Conservation (phyloP, 257 asterid species). For the Solanum sparsipilum region DNA sequence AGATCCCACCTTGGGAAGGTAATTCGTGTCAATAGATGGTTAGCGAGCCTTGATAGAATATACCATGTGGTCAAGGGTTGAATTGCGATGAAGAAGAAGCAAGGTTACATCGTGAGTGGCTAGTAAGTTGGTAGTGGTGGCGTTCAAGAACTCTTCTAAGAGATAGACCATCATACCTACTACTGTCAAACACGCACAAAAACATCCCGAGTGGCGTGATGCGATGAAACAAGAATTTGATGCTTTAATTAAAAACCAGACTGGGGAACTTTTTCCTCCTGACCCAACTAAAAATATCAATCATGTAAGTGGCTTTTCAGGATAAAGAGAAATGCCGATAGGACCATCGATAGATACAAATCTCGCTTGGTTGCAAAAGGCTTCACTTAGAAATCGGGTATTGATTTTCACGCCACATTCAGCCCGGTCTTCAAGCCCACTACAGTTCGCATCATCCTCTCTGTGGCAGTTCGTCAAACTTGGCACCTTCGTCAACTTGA, state of each 20-base stretch:
- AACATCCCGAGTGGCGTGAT: neutral
- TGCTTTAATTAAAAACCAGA: neutral
- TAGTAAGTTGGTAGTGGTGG: too few species aligned
- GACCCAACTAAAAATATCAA: neutral
- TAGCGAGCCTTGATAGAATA: too few species aligned
- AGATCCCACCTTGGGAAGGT: too few species aligned
- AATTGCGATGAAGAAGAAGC: too few species aligned
- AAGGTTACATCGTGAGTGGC: too few species aligned
- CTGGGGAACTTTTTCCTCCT: neutral
- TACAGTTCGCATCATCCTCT: neutral
- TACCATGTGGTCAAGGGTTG: too few species aligned
- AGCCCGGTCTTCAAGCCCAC: neutral
- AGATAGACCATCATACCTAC: neutral
- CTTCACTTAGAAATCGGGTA: neutral
- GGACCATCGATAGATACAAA: neutral
- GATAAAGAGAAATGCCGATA: neutral
- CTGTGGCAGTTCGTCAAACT: too few species aligned
- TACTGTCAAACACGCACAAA: neutral
- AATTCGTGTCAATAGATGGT: too few species aligned
- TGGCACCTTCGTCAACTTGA: neutral
- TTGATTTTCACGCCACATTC: neutral
- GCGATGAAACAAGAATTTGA: neutral
- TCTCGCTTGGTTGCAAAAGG: neutral
- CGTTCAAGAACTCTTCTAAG: too few species aligned
- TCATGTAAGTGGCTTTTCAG: too few species aligned